Percentiles rank a stretch among this genome's conserved stretches.
These are phyloP conservation scores for Chamaenerion angustifolium DNA, from an alignment of 345 rosid genomes.

Conservation along the genomic window DNA sequence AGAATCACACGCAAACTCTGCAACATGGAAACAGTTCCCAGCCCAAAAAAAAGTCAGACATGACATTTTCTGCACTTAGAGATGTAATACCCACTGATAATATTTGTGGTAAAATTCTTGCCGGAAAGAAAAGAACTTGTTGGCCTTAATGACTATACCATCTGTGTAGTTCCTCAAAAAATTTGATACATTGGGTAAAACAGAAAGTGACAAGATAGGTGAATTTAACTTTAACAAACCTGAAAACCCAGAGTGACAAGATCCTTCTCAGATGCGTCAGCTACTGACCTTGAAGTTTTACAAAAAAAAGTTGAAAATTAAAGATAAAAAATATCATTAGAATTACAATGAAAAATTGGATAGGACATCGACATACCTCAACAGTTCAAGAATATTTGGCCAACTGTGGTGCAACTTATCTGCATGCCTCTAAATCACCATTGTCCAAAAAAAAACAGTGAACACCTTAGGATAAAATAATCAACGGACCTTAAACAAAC, in stretches of 20 bases:
- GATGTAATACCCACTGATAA: no score
- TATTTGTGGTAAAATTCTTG: no score
- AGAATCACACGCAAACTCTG: slow-evolving; percentile 81
- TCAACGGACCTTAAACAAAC: neutral
- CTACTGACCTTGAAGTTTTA: slow-evolving; percentile 58
- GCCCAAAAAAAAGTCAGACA: no score
- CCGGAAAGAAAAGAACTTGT: no score
- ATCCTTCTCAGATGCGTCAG: slow-evolving; percentile 89
- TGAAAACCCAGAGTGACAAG: slow-evolving; percentile 85
- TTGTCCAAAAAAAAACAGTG: slow-evolving; percentile 5
- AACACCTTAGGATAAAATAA: slow-evolving; percentile 2
- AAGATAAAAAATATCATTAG: slow-evolving; percentile 4
- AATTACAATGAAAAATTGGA: neutral
- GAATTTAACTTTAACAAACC: slow-evolving; percentile 24
- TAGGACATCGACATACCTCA: slow-evolving; percentile 44
- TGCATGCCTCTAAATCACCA: slow-evolving; percentile 61
- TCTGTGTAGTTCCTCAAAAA: no score
- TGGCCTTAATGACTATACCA: no score
- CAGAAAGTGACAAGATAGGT: neutral
- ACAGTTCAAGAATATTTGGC: slow-evolving; percentile 77
- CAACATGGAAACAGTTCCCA: slow-evolving; percentile 3
- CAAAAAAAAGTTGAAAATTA: slow-evolving; percentile 6
- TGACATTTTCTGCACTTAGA: no score
- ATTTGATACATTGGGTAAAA: no score
- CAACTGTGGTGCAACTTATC: slow-evolving; percentile 79